Evolutionary conservation across 2,329 filamentous ascomycete species (phyloP), one percentile per base, ranked within the genome.

Genomic region (Xylaria polymorpha): DNA sequence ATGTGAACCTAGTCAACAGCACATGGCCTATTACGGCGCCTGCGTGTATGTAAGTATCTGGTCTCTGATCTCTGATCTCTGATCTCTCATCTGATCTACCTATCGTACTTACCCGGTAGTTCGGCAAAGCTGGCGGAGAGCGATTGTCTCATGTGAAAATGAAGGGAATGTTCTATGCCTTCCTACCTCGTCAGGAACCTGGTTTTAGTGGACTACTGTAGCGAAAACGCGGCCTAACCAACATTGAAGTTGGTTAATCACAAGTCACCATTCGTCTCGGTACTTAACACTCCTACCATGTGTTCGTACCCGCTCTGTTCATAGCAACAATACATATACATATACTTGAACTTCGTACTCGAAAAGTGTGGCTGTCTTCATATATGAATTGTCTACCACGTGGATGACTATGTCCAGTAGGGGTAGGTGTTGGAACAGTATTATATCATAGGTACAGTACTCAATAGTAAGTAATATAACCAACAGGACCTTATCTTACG

Each of bases 381-480:
- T 37, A 37, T 37, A 37, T 10, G 7, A 10, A 37, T 37, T 37
- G 35, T 10, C 10, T 1, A 41, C 37, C 37, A 14, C 37, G 37
- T 41, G 37, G 3, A 41, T 41, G 10, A 41, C 37, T 41, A 41
- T 10, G 37, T n/a, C n/a, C n/a, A n/a, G n/a, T 14, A 41, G 37
- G 12, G 37, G 10, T 41, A 41, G 2, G 12, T 14, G 10, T 12
- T 41, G 12, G 37, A 41, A 12, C 25, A 50, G 46, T 50, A 50
- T 50, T 50, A 22, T 15, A 29, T 9, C 22, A 29, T 29, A n/a
- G 4, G 44, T 18, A 10, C 10, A 25, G 20, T 22, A 7, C 46
- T 25, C 20, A 39, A 25, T 43, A 58, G 39, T 55, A 57, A 41
- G 53, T 57, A 41, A 57, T 41, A 14, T 22, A 50, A 29, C 46